Base-by-base conservation (phyloP, 164 flowering plant genomes). In the Malania oleifera region DNA sequence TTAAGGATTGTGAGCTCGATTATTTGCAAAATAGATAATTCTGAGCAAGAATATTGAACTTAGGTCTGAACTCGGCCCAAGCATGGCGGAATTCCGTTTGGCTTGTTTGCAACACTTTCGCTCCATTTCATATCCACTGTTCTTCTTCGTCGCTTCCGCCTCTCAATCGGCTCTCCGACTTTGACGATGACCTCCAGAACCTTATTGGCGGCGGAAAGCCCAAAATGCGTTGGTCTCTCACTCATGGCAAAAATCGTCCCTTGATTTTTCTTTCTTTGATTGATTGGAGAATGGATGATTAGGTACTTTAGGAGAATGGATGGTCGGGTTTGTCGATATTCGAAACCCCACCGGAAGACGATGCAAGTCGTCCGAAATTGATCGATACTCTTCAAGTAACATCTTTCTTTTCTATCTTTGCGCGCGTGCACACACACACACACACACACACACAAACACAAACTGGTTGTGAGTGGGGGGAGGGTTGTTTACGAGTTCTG, bases 121-220 rank as follows among this genome's bases (percentile, higher is more conserved):
- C 82, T 9, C 82, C 78, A 57, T 93, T 90, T 80, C 68, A 81
- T 64, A 95, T 90, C n/a, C 80, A 79, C 0, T 86, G 95, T 52
- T 68, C 80, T 12, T 34, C 72, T 50, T 69, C 86, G 13, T 50
- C 82, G 7, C 28, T 75, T 1, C 53, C 66, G 60, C 77, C 82
- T 17, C 88, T 93, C 61, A 61, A 80, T 35, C 90, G 99, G 99
- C 71, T 34, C 56, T 19, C 62, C 25, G 87, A 85, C 7, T 93
- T 90, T 70, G 87, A 93, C 59, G 99, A 93, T n/a, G 82, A 39
- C 62, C 78, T 93, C 52, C 99, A 93, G 85, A 93, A 93, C 59
- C 83, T 25, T 3, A 75, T 93, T 40, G 97, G 97, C 20, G 97
- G 99, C 1, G 99, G 99, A 22, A 93, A 90, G 62, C 99, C 99